Evolutionary conservation across 116 monocot species (phyloP).

Genomic region (Papilionanthe hybrid): DNA sequence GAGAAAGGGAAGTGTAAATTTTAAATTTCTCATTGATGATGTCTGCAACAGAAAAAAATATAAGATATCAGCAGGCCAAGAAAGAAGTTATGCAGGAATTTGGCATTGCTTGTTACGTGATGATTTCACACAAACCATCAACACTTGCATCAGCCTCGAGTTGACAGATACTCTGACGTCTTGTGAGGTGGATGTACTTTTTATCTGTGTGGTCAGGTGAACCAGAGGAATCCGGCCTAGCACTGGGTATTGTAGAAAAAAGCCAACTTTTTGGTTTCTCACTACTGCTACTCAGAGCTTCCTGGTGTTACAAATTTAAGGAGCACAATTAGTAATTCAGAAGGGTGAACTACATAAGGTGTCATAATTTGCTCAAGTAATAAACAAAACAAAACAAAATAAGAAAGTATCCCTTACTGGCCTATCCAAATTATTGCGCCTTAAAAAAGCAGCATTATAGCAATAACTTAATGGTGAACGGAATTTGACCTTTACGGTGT

Average conservation of each 20-base stretch:
- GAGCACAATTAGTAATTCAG: not conserved
- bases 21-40: conserved; percentile 79
- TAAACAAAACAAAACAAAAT: conserved; percentile 12
- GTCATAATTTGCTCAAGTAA: not conserved
- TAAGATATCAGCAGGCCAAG: not conserved
- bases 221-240: conserved; percentile 29
- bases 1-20: conserved; percentile 82
- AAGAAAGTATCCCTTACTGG: conserved; percentile 15
- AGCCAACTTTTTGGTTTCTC: conserved; percentile 44
- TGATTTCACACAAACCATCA: conserved; percentile 48
- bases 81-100: not conserved
- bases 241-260: conserved; percentile 54
- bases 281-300: conserved; percentile 29
- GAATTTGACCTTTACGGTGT: conserved; percentile 63
- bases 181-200: conserved; percentile 12
- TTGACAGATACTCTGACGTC: conserved; percentile 77
- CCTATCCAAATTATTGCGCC: conserved; percentile 7
- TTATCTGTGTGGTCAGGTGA: conserved; percentile 12
- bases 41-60: conserved; percentile 39
- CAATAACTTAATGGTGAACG: conserved; percentile 56
- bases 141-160: conserved; percentile 78
- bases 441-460: conserved; percentile 21
- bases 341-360: conserved; percentile 1
- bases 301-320: conserved; percentile 35
- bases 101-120: not conserved